A percentile compares a stretch with the other conserved stretches of the same genome.
phyloP scores from a whole-genome alignment of 192 early-diverging fungal genomes.

The Ramicandelaber brevisporus region DNA sequence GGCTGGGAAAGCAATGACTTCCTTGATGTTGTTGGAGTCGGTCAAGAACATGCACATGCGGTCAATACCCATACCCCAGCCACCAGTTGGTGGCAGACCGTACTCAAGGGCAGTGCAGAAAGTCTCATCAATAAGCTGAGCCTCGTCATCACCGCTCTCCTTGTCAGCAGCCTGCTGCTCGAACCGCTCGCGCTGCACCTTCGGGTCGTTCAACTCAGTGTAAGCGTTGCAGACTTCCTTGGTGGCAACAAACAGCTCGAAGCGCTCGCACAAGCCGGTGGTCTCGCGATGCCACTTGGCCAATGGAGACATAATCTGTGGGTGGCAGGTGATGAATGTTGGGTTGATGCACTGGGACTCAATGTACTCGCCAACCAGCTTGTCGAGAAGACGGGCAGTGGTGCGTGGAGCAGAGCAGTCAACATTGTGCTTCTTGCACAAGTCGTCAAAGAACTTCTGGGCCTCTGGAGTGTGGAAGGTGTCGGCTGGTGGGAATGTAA shows the following conservation, averaged over 20 bases:
- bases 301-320: constrained; percentile 96
- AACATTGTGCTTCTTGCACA: constrained; percentile 85
- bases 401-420: constrained; percentile 91
- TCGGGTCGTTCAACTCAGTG: constrained; percentile 99
- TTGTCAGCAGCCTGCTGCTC: constrained; percentile 93
- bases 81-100: constrained; percentile 87
- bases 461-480: constrained; percentile 56
- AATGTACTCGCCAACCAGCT: constrained; percentile 66
- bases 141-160: constrained; percentile 96
- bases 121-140: constrained; percentile 91
- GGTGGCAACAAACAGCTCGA: constrained; percentile 95
- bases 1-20: constrained; percentile 50
- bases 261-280: constrained; percentile 87
- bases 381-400: constrained; percentile 78
- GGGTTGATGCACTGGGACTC: constrained; percentile 60
- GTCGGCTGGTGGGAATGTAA: constrained; percentile 75
- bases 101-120: constrained; percentile 94
- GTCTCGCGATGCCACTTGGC: constrained; percentile 85
- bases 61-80: constrained; percentile 89
- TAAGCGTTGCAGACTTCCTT: constrained; percentile 99
- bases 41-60: constrained; percentile 97
- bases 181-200: constrained; percentile 94
- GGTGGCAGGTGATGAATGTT: constrained; percentile 91
- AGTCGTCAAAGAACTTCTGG: constrained; percentile 72
- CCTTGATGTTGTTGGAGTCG: constrained; percentile 93